A percentile compares a stretch with the other conserved stretches of the same genome.
These are phyloP conservation scores for Rhynchospora pubera DNA, from an alignment of 176 grass and related monocot genomes.

Conservation along the genomic window DNA sequence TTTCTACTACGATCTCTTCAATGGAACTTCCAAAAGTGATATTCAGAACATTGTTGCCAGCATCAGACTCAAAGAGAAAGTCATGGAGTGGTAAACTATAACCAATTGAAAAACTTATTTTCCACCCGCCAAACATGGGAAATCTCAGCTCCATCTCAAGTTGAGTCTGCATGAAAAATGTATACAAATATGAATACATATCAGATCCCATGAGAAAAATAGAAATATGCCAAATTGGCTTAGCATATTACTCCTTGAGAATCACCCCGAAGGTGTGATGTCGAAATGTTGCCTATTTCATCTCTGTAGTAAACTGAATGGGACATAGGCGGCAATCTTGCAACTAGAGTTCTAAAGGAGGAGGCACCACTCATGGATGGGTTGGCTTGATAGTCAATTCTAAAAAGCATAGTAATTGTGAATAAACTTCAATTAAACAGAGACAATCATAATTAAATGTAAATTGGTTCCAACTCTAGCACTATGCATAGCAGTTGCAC, in stretches of 20 bases:
- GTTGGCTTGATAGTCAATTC: slow-evolving; percentile 88
- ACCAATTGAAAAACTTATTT: slow-evolving; percentile 89
- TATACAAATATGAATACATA: not conserved
- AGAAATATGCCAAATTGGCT: not conserved
- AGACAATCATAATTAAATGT: not conserved
- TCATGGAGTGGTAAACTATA: slow-evolving; percentile 88
- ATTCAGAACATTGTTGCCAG: slow-evolving; percentile 73
- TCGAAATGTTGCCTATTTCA: slow-evolving; percentile 99
- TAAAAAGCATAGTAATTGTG: slow-evolving; percentile 26
- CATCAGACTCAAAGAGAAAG: slow-evolving; percentile 67
- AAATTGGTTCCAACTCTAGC: not conserved
- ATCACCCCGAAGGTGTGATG: slow-evolving; percentile 89
- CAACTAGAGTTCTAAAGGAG: slow-evolving; percentile 84
- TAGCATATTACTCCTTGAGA: slow-evolving; percentile 59
- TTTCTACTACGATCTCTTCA: slow-evolving; percentile 78
- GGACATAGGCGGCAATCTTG: slow-evolving; percentile 67
- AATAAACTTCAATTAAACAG: not conserved
- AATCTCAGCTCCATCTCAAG: slow-evolving; percentile 95
- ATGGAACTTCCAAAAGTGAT: slow-evolving; percentile 90
- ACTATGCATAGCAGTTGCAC: not conserved
- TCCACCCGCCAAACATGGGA: slow-evolving; percentile 98
- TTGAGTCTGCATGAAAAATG: slow-evolving; percentile 63
- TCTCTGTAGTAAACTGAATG: slow-evolving; percentile 99
- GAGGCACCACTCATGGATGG: slow-evolving; percentile 63
- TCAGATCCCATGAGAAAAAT: not conserved